Evolutionary conservation across 495 filamentous ascomycete species (phyloP).

Genomic region (Aspergillus homomorphus): DNA sequence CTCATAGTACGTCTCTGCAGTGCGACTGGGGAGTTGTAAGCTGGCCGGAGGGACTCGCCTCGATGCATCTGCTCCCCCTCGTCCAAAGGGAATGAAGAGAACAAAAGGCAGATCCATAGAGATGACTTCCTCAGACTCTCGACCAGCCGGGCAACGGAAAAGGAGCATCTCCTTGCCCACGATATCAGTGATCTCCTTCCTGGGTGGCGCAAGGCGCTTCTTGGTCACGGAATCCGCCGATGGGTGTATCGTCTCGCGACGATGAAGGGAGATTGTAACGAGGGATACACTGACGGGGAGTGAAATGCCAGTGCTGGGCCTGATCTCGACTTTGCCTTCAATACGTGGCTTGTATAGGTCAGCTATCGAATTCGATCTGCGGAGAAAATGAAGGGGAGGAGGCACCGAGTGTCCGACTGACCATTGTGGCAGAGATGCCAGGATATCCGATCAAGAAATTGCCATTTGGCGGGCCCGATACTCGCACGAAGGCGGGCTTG

Average conservation of each 20-base stretch:
- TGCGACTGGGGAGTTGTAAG: constrained; percentile 83
- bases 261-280: constrained; percentile 88
- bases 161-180: constrained; percentile 94
- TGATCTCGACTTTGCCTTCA: constrained; percentile 97
- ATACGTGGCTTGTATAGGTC: constrained; percentile 69
- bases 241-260: constrained; percentile 94
- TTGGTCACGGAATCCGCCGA: constrained; percentile 90
- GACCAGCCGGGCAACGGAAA: constrained; percentile 79
- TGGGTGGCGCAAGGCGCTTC: constrained; percentile 85
- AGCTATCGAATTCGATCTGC: background rate
- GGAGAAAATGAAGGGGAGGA: background rate
- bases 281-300: constrained; percentile 88
- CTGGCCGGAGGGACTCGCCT: constrained; percentile 88
- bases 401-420: constrained; percentile 42
- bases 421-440: constrained; percentile 95
- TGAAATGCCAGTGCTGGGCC: constrained; percentile 75
- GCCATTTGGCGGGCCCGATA: constrained; percentile 95
- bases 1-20: constrained; percentile 95
- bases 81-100: constrained; percentile 92
- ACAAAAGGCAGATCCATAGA: constrained; percentile 98
- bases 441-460: constrained; percentile 96
- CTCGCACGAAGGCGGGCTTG: constrained; percentile 91
- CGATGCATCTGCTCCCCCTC: constrained; percentile 82
- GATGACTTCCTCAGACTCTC: constrained; percentile 80
- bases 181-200: constrained; percentile 86